Percentiles rank a stretch among this genome's conserved stretches.
Evolutionary conservation across 805 yeast genomes (phyloP).

Genomic region (Huiozyma sinensis): DNA sequence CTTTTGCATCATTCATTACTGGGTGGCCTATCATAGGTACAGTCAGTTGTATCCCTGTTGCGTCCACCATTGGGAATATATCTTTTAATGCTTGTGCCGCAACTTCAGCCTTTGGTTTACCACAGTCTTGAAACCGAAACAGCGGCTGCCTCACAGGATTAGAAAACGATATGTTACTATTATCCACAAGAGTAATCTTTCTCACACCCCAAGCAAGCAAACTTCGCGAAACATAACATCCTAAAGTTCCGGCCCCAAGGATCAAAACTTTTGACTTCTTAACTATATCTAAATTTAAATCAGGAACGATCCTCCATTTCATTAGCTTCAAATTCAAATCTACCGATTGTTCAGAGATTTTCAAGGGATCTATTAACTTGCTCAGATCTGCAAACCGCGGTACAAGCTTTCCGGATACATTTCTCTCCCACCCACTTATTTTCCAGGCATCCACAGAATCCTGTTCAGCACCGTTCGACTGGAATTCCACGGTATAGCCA

Average conservation of each 20-base stretch:
- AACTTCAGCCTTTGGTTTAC: conserved; percentile 60
- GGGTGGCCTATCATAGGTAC: conserved; percentile 98
- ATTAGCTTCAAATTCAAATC: conserved; percentile 82
- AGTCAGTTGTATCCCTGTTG: conserved; percentile 54
- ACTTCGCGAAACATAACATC: conserved; percentile 80
- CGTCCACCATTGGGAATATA: conserved; percentile 68
- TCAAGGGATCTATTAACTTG: conserved; percentile 65
- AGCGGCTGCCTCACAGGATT: conserved; percentile 94
- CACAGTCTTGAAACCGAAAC: conserved; percentile 76
- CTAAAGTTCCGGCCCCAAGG: conserved; percentile 95
- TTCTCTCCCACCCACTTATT: conserved; percentile 86
- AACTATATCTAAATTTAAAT: conserved; percentile 56
- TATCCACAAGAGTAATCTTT: conserved; percentile 79
- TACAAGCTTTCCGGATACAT: conserved; percentile 55
- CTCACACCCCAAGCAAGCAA: conserved; percentile 92
- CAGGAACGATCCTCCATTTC: conserved; percentile 95
- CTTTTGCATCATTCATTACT: conserved; percentile 43
- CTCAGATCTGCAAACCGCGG: conserved; percentile 83
- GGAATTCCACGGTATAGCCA: neutral
- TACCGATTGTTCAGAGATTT: conserved; percentile 83
- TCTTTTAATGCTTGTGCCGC: conserved; percentile 66
- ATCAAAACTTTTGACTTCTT: conserved; percentile 54
- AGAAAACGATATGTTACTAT: conserved; percentile 78
- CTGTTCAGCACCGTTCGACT: neutral
- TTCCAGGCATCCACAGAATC: conserved; percentile 25